Base-by-base conservation (phyloP, 1,284 basidiomycete species). In the Ceratobasidium sp. region DNA sequence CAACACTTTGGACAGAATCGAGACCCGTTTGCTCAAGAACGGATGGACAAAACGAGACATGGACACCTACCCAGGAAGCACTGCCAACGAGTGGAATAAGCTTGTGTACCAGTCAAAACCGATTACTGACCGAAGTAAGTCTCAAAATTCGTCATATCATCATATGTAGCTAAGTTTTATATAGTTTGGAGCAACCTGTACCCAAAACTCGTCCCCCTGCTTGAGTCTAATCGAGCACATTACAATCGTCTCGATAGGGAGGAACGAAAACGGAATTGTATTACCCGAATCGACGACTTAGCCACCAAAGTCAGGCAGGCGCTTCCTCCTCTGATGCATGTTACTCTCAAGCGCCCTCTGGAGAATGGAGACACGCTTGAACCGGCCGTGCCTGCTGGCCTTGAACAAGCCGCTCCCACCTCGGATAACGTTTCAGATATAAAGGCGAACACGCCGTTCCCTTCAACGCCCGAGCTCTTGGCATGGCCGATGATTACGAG, bases 61-160 rank as follows among this genome's bases (percentile, higher is more conserved):
- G 28, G 13, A 2, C 7, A 39, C 53, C 15, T 33, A 28, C n/a
- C 53, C 69, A 13, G 46, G 28, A 15, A 69, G 26, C 23, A 18
- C 10, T 26, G 7, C 4, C 33, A 33, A 33, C 40, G 40, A 39
- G 18, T 75, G 71, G 71, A 6, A 64, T 15, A 6, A 61, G 12
- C 60, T 75, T 9, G 58, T 75, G 13, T 15, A 3, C 2, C 56
- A 64, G 40, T 46, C 71, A 10, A 63, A 75, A 61, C 71, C 71
- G 9, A 44, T 75, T 1, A 75, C 71, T 2, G 71, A 75, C 33
- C 58, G 46, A 3, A 53, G 71, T 75, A 75, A 13, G 51, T 39
- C 33, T 33, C 33, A 33, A 4, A 33, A 33, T 33, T 33, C 33
- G 33, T 33, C 33, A 33, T 33, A 33, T 33, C 33, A 33, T 33